Base-by-base conservation (phyloP, 1,284 basidiomycete species). In the Coriolopsis trogii region DNA sequence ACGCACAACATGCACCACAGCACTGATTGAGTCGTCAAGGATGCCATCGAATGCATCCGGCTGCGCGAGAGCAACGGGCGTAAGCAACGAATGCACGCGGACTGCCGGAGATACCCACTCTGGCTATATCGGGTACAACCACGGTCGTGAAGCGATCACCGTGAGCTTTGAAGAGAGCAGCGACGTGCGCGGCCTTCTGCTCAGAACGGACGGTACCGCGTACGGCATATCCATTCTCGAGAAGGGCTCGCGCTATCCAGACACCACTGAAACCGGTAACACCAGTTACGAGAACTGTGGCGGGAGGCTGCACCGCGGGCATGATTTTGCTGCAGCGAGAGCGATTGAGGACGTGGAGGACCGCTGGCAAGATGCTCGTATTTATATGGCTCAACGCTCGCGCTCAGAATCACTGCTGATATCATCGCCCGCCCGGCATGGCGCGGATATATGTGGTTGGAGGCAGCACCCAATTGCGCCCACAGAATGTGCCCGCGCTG, bases 141-240 rank as follows among this genome's bases (percentile, higher is more conserved):
- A 73, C 73, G 61, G 75, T 67, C 56, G 77, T 74, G 55, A 80
- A 74, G 51, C 71, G 69, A 45, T 73, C 72, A 12, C 70, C 74
- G 53, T 71, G 67, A 47, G 59, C 64, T 41, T 72, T 68, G 69
- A 82, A 84, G 20, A 77, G 60, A 38, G 78, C 63, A 42, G 65
- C 60, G 34, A 81, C 65, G 59, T 82, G 76, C 20, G 73, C 67
- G 20, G 73, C 75, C 65, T 81, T 81, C 21, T 59, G 64, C 16
- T 44, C 41, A 10, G 49, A 44, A 23, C 49, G 49, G 9, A 50
- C 49, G 8, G 49, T 50, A 8, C 75, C 77, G 25, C 75, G 65
- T 16, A 81, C 79, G 23, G 66, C 62, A 49, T 63, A 74, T 51
- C 59, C 63, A 8, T 54, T 52, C 25, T 67, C 59, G 6, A 71